These are phyloP conservation scores for Colletotrichum sp. DNA, from an alignment of 2,329 filamentous ascomycete species.

Conservation along the genomic window DNA sequence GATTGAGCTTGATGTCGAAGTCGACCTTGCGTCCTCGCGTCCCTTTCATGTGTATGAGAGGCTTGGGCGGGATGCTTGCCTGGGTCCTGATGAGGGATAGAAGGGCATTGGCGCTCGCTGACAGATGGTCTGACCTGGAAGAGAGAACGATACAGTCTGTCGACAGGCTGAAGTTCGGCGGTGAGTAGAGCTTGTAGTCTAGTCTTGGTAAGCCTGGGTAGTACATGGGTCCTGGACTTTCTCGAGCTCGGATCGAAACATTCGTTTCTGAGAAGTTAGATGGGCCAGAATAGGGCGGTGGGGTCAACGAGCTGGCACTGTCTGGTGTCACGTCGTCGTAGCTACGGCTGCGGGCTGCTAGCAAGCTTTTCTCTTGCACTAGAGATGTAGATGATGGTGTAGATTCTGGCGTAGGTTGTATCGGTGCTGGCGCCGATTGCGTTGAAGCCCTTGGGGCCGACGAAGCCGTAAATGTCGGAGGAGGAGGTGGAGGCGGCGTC, in stretches of 20 bases:
- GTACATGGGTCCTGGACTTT: conserved; percentile 32
- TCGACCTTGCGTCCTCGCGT: conserved; percentile 48
- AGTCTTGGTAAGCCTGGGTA: conserved; percentile 53
- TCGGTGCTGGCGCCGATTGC: background rate
- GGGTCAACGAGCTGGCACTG: conserved; percentile 17
- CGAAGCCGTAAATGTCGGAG: background rate
- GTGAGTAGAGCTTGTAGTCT: conserved; percentile 58
- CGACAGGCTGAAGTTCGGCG: conserved; percentile 56
- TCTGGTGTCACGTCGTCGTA: background rate
- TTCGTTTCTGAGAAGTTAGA: conserved; percentile 22
- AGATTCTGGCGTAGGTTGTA: background rate
- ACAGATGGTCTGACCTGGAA: conserved; percentile 53
- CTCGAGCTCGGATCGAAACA: conserved; percentile 1
- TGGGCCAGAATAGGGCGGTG: conserved; percentile 40
- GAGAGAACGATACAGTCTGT: conserved; percentile 51
- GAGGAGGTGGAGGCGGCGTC: background rate
- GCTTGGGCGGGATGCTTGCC: conserved; percentile 59
- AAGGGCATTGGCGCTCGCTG: conserved; percentile 48
- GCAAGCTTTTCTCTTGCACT: background rate
- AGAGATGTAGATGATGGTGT: background rate
- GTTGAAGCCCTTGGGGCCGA: background rate
- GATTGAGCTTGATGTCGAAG: conserved; percentile 59
- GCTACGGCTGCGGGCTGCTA: background rate
- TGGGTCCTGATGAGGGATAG: conserved; percentile 51
- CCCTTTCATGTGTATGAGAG: conserved; percentile 54